A percentile compares a stretch with the other conserved stretches of the same genome.
Conservation (phyloP, 1,284 basidiomycete genomes). For the Melanopsichium pennsylvanicum region DNA sequence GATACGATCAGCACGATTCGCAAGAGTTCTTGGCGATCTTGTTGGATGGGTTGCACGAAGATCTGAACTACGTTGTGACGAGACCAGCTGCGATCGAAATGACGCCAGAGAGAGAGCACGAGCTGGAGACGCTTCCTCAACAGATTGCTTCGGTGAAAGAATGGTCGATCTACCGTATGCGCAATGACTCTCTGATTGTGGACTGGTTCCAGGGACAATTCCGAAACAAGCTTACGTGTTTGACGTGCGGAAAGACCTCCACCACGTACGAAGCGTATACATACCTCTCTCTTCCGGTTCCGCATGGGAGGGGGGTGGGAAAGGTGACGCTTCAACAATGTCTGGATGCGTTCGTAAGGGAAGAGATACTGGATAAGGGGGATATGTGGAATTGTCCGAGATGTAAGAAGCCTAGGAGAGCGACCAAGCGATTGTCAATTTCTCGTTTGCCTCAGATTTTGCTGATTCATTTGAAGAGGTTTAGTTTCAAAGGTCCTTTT, state of each 20-base stretch:
- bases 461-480: slow-evolving; percentile 94
- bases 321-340: slow-evolving; percentile 81
- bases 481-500: slow-evolving; percentile 88
- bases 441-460: slow-evolving; percentile 89
- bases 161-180: slow-evolving; percentile 58
- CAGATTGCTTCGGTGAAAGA: slow-evolving; percentile 68
- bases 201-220: slow-evolving; percentile 62
- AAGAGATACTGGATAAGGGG: slow-evolving; percentile 89
- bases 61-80: slow-evolving; percentile 51
- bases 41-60: slow-evolving; percentile 52
- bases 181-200: slow-evolving; percentile 58
- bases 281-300: slow-evolving; percentile 62
- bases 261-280: slow-evolving; percentile 84
- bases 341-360: slow-evolving; percentile 87
- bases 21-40: slow-evolving; percentile 55
- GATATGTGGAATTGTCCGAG: slow-evolving; percentile 91
- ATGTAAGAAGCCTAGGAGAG: slow-evolving; percentile 84
- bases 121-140: slow-evolving; percentile 76
- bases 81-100: slow-evolving; percentile 57
- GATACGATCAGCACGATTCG: slow-evolving; percentile 61
- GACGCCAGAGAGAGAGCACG: slow-evolving; percentile 55
- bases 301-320: slow-evolving; percentile 70
- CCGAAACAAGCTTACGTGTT: slow-evolving; percentile 62
- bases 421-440: slow-evolving; percentile 84
- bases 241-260: slow-evolving; percentile 74